phyloP scores from a whole-genome alignment of 2,329 filamentous ascomycete species.

The Podosphaera xanthii region DNA sequence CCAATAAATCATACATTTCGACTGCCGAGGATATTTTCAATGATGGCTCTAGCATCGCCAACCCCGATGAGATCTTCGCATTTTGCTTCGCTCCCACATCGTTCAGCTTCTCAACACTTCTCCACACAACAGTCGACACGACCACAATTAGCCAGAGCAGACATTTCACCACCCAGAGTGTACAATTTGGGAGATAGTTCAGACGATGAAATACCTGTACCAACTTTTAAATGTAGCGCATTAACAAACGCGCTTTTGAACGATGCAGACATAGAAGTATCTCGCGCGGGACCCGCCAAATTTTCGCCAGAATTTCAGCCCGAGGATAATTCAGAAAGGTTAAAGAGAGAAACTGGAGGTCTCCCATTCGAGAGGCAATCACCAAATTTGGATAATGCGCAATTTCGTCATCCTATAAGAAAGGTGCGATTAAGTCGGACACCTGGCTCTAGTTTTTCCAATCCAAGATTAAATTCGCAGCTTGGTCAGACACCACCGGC shows the following conservation, averaged over 20 bases:
- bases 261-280: slow-evolving; percentile 22
- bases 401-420: slow-evolving; percentile 13
- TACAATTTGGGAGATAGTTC: slow-evolving; percentile 57
- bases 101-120: slow-evolving; percentile 27
- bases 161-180: slow-evolving; percentile 17
- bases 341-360: slow-evolving; percentile 3
- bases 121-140: slow-evolving; percentile 27
- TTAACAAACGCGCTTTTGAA: slow-evolving; percentile 69
- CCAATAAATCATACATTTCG: not conserved
- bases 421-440: slow-evolving; percentile 16
- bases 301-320: slow-evolving; percentile 5
- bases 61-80: slow-evolving; percentile 28
- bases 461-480: slow-evolving; percentile 12
- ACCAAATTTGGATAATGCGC: slow-evolving; percentile 4
- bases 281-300: slow-evolving; percentile 6
- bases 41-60: slow-evolving; percentile 30
- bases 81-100: slow-evolving; percentile 24
- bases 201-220: slow-evolving; percentile 77
- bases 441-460: slow-evolving; percentile 12
- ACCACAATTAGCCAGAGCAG: slow-evolving; percentile 13
- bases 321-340: not conserved
- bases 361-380: not conserved
- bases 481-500: slow-evolving; percentile 9
- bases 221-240: slow-evolving; percentile 71
- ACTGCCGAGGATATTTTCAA: not conserved